Evolutionary conservation across 306 rosid genomes (phyloP), one percentile per base, ranked within the genome.

Genomic region (Malus sieversii): DNA sequence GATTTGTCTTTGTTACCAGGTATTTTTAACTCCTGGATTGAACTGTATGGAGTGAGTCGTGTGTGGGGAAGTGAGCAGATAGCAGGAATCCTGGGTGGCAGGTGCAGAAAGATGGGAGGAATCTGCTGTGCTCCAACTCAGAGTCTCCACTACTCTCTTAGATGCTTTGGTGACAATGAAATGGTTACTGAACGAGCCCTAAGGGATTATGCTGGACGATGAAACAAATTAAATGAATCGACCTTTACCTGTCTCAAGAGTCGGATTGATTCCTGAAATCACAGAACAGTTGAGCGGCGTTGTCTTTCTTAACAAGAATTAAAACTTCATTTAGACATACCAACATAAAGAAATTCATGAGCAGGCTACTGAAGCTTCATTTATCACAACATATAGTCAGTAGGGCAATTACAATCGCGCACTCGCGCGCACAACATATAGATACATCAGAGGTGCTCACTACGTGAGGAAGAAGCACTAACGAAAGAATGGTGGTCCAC

Each of bases 71-170:
- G 75, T 61, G 52, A 75, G 10, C 3, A 32, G 73, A 4, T 2
- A 42, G 58, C 55, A 76, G 67, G 84, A 80, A 77, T 75, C 72
- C 84, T 66, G 29, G 63, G 30, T 75, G 29, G 40, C 14, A 68
- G 72, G 48, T 55, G 73, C 63, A 23, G 65, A 79, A 58, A 77
- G 53, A 58, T 58, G 30, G 11, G 15, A 58, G 63, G 30, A 58
- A 58, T 58, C 60, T 53, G 60, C 60, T 53, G 10, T 53, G 60
- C 22, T 53, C n/a, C 60, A 19, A 53, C 60, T 53, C 60, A 53
- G 4, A 6, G 60, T 58, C 63, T 58, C 5, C 30, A 22, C 16
- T 4, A 22, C 14, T 22, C 63, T 58, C 27, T 8, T 22, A 48
- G 8, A 15, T 0, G 55, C 20, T 48, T 8, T 8, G 10, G 45